phyloP scores from a whole-genome alignment of 192 early-diverging fungal genomes.

The Coemansia sp. region DNA sequence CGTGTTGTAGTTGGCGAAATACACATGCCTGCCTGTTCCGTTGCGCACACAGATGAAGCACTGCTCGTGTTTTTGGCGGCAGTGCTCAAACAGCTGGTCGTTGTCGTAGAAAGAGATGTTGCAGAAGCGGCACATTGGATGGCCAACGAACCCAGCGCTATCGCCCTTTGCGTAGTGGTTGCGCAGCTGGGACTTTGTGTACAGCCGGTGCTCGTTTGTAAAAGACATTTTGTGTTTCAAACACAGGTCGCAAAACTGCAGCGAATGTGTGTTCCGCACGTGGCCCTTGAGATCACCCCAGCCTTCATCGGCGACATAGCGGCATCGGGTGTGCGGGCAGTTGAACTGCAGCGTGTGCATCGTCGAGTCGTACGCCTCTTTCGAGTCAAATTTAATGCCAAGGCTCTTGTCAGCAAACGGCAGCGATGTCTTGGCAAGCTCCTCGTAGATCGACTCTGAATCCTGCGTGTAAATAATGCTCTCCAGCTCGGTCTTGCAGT shows the following conservation, averaged over 20 bases:
- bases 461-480: conserved; percentile 74
- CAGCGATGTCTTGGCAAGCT: conserved; percentile 52
- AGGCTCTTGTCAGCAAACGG: conserved; percentile 64
- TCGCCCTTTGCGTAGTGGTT: conserved; percentile 75
- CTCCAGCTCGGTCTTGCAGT: conserved; percentile 87
- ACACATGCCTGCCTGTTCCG: conserved; percentile 73
- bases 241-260: conserved; percentile 85
- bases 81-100: conserved; percentile 95
- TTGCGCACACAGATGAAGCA: conserved; percentile 80
- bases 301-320: conserved; percentile 65
- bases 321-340: conserved; percentile 82
- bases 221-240: conserved; percentile 88
- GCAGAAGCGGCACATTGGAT: conserved; percentile 93
- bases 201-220: conserved; percentile 87
- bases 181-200: conserved; percentile 69
- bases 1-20: conserved; percentile 77
- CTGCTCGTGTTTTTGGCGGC: conserved; percentile 88
- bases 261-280: conserved; percentile 67
- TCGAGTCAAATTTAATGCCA: conserved; percentile 69
- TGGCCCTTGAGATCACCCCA: conserved; percentile 86
- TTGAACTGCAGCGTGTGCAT: conserved; percentile 75
- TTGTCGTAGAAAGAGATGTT: conserved; percentile 75
- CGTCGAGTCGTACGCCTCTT: conserved; percentile 70
- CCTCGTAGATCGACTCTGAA: conserved; percentile 53
- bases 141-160: conserved; percentile 70